Percentiles rank a stretch among this genome's conserved stretches.
Evolutionary conservation across 2,329 filamentous ascomycete genomes (phyloP).

Genomic region (Talaromyces sp.): DNA sequence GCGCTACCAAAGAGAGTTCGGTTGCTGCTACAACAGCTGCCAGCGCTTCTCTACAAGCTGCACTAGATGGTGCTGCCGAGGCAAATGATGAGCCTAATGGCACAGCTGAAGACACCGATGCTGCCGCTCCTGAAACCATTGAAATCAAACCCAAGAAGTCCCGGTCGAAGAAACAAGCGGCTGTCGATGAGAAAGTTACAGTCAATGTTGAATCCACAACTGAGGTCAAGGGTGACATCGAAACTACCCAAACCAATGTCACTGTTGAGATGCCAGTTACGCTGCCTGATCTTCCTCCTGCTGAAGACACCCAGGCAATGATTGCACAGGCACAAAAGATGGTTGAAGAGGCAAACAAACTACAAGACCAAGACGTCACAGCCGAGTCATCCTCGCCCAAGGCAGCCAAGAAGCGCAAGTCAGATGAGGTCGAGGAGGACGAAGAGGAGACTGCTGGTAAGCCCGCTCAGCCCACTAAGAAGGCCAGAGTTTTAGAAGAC

Average conservation of each 20-base stretch:
- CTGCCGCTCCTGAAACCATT: constrained; percentile 24
- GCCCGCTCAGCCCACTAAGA: constrained; percentile 62
- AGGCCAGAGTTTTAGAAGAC: constrained; percentile 65
- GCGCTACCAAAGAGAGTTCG: constrained; percentile 48
- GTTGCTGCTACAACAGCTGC: constrained; percentile 49
- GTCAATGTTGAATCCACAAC: constrained; percentile 67
- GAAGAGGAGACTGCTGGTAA: constrained; percentile 41
- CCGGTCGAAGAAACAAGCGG: constrained; percentile 24
- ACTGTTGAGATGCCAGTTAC: constrained; percentile 71
- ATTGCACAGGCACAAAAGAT: constrained; percentile 83
- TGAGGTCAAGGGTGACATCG: constrained; percentile 53
- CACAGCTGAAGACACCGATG: constrained; percentile 27
- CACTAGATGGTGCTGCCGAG: constrained; percentile 41
- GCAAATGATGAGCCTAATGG: constrained; percentile 25
- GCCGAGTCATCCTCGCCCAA: constrained; percentile 30
- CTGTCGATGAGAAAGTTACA: constrained; percentile 54
- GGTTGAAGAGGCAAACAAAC: constrained; percentile 67
- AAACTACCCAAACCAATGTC: constrained; percentile 69
- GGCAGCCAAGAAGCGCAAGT: constrained; percentile 66
- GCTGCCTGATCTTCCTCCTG: constrained; percentile 64
- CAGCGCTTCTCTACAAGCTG: constrained; percentile 48
- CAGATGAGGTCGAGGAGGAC: constrained; percentile 61
- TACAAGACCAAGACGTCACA: constrained; percentile 36
- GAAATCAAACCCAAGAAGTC: constrained; percentile 21
- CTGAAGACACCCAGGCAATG: constrained; percentile 78